Evolutionary conservation across 805 yeast species (phyloP), one percentile per base, ranked within the genome.

Genomic region (Kuraishia capsulata): DNA sequence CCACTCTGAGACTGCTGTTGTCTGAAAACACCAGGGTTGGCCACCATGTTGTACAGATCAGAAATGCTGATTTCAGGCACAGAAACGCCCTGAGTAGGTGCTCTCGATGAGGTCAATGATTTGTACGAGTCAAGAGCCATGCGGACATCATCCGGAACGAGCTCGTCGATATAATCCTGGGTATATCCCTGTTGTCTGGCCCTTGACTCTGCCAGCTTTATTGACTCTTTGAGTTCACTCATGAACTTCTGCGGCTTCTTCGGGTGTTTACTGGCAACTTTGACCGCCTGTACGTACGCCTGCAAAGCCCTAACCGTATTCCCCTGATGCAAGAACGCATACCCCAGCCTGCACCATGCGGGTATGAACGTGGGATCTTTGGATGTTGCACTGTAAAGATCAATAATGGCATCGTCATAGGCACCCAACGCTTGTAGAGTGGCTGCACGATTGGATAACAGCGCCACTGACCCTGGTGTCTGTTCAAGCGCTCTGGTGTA

Each of bases 391-490:
- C 45, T 56, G 18, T 42, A 23, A 23, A 64, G 44, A 44, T 67
- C 73, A 4, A 41, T 44, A 23, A 59, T 56, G 1, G 71, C 68
- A 29, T 55, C 59, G 2, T 58, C 57, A 41, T 51, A 51, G 11
- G 57, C 43, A 20, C 60, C 62, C 36, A 63, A 41, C 28, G 57
- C 54, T 19, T 63, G 58, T 39, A 56, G 57, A 9, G 63, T 59
- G 2, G 70, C 69, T 3, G 68, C 68, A 39, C 73, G 50, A 45
- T 63, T 64, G 19, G 64, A 60, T 26, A 59, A 54, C 5, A 66
- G 35, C 3, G 62, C 51, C 37, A 53, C 52, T 19, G 60, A 53
- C 3, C 44, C 37, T 18, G 68, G 65, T 28, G 59, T 61, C 4
- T 48, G 36, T 9, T 44, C 41, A 3, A 67, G 36, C 5, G 65